Conservation (phyloP, 1,139 yeast genomes). For the Debaryomyces coudertii region DNA sequence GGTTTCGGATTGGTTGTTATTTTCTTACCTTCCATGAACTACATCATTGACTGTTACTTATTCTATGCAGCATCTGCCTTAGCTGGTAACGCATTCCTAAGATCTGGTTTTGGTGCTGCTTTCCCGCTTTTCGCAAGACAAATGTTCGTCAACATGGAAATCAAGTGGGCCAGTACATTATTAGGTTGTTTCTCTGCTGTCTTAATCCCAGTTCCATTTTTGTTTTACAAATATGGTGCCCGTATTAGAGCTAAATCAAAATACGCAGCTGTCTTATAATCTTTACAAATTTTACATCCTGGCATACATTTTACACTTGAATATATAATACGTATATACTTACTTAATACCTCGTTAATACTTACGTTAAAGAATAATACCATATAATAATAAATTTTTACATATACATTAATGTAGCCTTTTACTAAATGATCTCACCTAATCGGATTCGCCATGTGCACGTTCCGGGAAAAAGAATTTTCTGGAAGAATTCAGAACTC, state of each 20-base stretch:
- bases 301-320: neutral
- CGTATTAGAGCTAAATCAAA: slow-evolving; percentile 57
- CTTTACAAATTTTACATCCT: neutral
- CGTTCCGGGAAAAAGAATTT: slow-evolving; percentile 8
- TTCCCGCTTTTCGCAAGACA: slow-evolving; percentile 57
- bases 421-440: neutral
- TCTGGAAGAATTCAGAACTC: slow-evolving; percentile 4
- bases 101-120: slow-evolving; percentile 61
- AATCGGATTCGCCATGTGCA: neutral
- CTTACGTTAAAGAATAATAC: neutral
- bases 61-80: slow-evolving; percentile 84
- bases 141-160: slow-evolving; percentile 75
- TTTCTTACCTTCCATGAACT: slow-evolving; percentile 72
- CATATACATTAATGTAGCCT: neutral
- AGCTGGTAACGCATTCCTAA: slow-evolving; percentile 81
- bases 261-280: slow-evolving; percentile 4
- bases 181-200: slow-evolving; percentile 67
- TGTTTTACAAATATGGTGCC: slow-evolving; percentile 69
- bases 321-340: too few relatives aligned
- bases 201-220: slow-evolving; percentile 74
- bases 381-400: neutral
- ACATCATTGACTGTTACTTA: slow-evolving; percentile 73
- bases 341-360: neutral
- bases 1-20: slow-evolving; percentile 74
- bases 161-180: slow-evolving; percentile 82